Percentiles rank a stretch among this genome's conserved stretches.
Evolutionary conservation across 352 stramenopile genomes (phyloP).

Genomic region (Phytophthora podocarpi): DNA sequence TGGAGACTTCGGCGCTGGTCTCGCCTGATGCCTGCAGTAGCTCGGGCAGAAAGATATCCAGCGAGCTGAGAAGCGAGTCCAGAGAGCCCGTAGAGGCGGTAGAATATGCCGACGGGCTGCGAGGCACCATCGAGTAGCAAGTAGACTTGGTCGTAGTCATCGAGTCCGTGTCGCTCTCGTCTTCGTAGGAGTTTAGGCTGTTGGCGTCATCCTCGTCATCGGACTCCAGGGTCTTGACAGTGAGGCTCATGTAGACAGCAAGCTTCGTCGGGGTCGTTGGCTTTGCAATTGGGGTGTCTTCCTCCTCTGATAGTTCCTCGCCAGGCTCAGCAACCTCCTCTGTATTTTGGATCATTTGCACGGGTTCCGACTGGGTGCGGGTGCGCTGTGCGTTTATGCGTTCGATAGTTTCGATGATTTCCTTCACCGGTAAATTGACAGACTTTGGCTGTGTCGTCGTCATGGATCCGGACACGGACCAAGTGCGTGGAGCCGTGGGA

Average conservation of each 20-base stretch:
- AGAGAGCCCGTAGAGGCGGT: constrained; percentile 40
- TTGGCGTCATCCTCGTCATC: constrained; percentile 15
- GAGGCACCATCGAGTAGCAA: constrained; percentile 16
- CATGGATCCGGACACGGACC: constrained; percentile 6
- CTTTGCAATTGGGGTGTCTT: neutral
- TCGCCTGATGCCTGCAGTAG: constrained; percentile 19
- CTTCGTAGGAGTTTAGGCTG: constrained; percentile 10
- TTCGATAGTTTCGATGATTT: constrained; percentile 24
- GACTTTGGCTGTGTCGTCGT: constrained; percentile 16
- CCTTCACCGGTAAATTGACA: constrained; percentile 17
- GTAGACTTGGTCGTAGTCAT: constrained; percentile 7
- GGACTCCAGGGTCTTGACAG: constrained; percentile 7
- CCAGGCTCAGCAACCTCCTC: neutral
- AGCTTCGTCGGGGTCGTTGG: neutral
- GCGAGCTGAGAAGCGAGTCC: constrained; percentile 36
- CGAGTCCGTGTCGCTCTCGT: constrained; percentile 19
- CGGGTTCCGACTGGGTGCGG: constrained; percentile 13
- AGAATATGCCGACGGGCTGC: constrained; percentile 35
- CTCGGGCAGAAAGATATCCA: constrained; percentile 32
- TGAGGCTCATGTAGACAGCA: constrained; percentile 18
- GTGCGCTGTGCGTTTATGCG: constrained; percentile 9
- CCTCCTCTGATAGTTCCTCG: constrained; percentile 2
- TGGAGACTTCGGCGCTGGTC: constrained; percentile 4
- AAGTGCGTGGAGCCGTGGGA: neutral
- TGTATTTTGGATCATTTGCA: neutral